Percentiles rank a stretch among this genome's conserved stretches.
phyloP scores from a whole-genome alignment of 169 alveolate species.

The Miamiensis avidus region DNA sequence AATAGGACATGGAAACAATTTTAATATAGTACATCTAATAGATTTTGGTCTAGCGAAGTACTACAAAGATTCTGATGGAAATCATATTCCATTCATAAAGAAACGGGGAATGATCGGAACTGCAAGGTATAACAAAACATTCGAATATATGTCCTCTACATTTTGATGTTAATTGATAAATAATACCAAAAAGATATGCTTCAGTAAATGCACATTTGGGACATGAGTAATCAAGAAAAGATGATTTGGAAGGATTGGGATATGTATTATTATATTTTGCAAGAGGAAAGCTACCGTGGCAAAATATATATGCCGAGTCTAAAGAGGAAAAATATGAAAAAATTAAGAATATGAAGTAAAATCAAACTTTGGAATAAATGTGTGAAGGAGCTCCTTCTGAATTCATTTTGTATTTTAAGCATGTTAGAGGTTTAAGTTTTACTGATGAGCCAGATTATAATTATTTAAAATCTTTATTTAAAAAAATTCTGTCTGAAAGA shows the following conservation, averaged over 20 bases:
- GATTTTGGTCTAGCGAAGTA: slow-evolving; percentile 72
- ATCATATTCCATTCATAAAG: slow-evolving; percentile 49
- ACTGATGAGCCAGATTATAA: slow-evolving; percentile 60
- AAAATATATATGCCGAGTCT: slow-evolving; percentile 55
- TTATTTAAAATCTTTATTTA: slow-evolving; percentile 44
- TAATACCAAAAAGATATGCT: too few species aligned
- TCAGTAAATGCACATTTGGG: slow-evolving; percentile 51
- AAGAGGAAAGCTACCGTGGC: slow-evolving; percentile 74
- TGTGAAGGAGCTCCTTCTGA: slow-evolving; percentile 65
- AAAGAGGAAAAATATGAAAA: slow-evolving; percentile 63
- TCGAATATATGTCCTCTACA: slow-evolving; percentile 29
- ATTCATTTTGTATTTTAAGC: slow-evolving; percentile 43
- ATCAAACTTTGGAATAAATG: slow-evolving; percentile 52
- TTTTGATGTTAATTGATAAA: too few species aligned
- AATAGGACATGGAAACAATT: slow-evolving; percentile 46
- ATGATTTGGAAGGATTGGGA: slow-evolving; percentile 77
- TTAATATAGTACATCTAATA: slow-evolving; percentile 52
- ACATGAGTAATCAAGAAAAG: slow-evolving; percentile 68
- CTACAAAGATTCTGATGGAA: slow-evolving; percentile 49
- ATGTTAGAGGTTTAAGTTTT: slow-evolving; percentile 46
- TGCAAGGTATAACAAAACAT: slow-evolving; percentile 25
- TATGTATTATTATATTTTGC: slow-evolving; percentile 70
- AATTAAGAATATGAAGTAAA: slow-evolving; percentile 62
- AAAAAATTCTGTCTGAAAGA: neutral
- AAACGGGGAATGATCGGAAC: slow-evolving; percentile 50